phyloP scores from a whole-genome alignment of 495 filamentous ascomycete species.

The Cercophora sp. region DNA sequence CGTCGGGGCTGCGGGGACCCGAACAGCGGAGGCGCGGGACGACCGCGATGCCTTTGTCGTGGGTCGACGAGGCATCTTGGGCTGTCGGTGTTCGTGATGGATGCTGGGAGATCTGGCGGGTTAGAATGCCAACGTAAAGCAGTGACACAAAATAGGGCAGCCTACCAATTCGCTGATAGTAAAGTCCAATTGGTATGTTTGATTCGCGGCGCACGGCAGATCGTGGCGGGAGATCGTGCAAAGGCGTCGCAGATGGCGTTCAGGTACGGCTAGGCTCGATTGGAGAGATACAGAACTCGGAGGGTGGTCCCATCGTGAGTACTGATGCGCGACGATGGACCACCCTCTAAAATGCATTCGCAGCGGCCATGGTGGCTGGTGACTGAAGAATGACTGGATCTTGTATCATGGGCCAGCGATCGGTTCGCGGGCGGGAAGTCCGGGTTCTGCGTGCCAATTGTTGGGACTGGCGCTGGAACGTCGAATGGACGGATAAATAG shows the following conservation, averaged over 20 bases:
- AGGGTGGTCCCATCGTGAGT: slow-evolving; percentile 52
- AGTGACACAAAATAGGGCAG: no score
- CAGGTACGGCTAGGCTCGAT: neutral
- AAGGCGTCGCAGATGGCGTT: neutral
- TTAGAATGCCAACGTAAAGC: no score
- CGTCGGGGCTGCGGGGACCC: slow-evolving; percentile 20
- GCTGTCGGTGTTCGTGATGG: neutral
- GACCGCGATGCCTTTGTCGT: slow-evolving; percentile 23
- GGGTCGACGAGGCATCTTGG: slow-evolving; percentile 32
- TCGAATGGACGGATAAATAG: neutral
- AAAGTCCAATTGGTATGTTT: no score
- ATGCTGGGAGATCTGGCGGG: no score
- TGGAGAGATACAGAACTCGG: slow-evolving; percentile 25
- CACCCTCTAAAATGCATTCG: slow-evolving; percentile 51
- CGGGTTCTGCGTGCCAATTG: no score
- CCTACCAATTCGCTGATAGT: no score
- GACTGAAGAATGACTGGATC: slow-evolving; percentile 14
- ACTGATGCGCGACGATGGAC: slow-evolving; percentile 33
- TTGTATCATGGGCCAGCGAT: slow-evolving; percentile 17
- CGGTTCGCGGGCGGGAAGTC: neutral
- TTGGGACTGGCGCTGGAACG: neutral
- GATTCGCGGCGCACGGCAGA: no score
- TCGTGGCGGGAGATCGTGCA: no score
- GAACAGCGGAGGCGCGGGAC: slow-evolving; percentile 18
- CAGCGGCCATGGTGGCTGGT: slow-evolving; percentile 38